Conservation (phyloP, 148 eudicot species). For the Pharnaceum exiguum region DNA sequence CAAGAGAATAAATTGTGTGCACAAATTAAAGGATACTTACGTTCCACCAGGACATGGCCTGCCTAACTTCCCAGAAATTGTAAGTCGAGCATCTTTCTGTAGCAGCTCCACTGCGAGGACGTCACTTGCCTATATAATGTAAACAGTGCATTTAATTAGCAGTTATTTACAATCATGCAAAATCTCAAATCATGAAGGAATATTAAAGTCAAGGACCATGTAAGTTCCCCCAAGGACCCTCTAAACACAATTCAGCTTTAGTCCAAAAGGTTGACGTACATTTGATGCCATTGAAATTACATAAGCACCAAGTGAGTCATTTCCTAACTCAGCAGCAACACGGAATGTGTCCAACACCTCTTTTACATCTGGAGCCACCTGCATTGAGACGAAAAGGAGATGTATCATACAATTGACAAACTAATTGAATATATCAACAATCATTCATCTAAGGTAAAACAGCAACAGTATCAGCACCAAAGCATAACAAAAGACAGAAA, state of each 20-base stretch:
- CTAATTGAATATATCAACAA: background rate
- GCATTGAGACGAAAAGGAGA: conserved; percentile 6
- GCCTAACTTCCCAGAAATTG: conserved; percentile 66
- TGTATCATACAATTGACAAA: background rate
- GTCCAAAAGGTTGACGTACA: conserved; percentile 32
- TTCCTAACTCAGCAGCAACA: conserved; percentile 87
- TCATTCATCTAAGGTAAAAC: too few species aligned
- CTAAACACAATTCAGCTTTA: too few species aligned
- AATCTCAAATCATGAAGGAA: too few species aligned
- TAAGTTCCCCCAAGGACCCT: too few species aligned
- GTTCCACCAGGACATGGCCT: conserved; percentile 75
- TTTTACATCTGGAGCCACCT: conserved; percentile 74
- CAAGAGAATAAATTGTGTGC: background rate
- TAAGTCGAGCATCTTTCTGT: conserved; percentile 84
- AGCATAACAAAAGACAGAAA: background rate
- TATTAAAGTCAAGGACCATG: too few species aligned
- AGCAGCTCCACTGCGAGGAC: conserved; percentile 93
- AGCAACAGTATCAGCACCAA: background rate
- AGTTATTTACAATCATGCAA: too few species aligned
- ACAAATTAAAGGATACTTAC: conserved; percentile 35
- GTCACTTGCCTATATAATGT: conserved; percentile 67
- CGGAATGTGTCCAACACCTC: conserved; percentile 85
- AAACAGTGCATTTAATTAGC: conserved; percentile 1
- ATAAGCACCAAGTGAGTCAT: conserved; percentile 91
- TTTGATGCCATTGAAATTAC: conserved; percentile 95